Evolutionary conservation across 2,329 filamentous ascomycete genomes (phyloP), one percentile per base, ranked within the genome.

Genomic region (Cryphonectria naterciae): DNA sequence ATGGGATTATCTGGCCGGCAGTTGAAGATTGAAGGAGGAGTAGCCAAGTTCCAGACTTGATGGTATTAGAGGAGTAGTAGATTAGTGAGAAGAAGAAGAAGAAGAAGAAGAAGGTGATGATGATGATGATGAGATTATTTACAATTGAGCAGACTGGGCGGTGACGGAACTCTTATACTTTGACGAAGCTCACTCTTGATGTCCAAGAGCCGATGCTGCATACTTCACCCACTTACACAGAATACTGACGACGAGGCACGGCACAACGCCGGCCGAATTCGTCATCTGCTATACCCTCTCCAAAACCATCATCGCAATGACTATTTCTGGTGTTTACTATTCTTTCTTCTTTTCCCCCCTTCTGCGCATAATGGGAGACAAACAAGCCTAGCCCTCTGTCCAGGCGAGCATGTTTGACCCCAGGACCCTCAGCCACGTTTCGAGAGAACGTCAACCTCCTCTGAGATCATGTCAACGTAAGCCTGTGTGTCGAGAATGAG

Each of bases 41-140:
- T 39, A 19, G 25, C 15, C 49, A 56, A 67, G 65, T 67, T 39
- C 65, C 65, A 67, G 65, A 67, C 65, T 67, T 54, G 65, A n/a
- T 54, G 4, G 13, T 54, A 58, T 39, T 39, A 67, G 19, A 67
- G 28, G n/a, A 58, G 10, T 22, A n/a, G 19, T 13, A 52, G 13
- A 67, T 56, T 25, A 54, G 28, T 54, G 43, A 28, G 5, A 32
- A 37, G 43, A n/a, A 15, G 32, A 56, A 3, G 5, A 32, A n/a
- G 43, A 2, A 15, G 32, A 56, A 4, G 49, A 19, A 2, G 32
- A 8, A 4, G 32, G 25, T 6, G 49, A 66, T 19, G 65, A 58
- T 41, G 35, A 56, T 28, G 49, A 67, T 13, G 65, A 43, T 43
- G 63, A 28, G 41, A 8, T 28, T 58, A 25, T 39, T 11, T 43